Percentiles rank a stretch among this genome's conserved stretches.
Conservation (phyloP, 1,284 basidiomycete species). For the Papiliotrema terrestris region DNA sequence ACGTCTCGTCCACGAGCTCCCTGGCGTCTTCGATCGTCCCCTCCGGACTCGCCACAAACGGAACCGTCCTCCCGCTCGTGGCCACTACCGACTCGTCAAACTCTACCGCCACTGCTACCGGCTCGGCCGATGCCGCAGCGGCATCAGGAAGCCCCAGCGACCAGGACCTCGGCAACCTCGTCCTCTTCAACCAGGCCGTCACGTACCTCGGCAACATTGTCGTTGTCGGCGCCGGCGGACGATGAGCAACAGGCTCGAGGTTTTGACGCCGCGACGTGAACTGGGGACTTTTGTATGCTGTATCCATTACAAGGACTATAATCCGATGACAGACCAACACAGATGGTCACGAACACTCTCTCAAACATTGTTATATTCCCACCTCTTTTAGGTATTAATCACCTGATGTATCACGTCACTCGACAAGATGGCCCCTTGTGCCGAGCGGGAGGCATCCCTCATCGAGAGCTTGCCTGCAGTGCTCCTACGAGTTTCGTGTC, state of each 20-base stretch:
- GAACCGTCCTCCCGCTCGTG: slow-evolving; percentile 5
- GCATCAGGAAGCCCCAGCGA: slow-evolving; percentile 3
- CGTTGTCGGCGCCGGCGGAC: slow-evolving; percentile 25
- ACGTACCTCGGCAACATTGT: slow-evolving; percentile 37
- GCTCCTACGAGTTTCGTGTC: too few species aligned
- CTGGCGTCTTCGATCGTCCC: slow-evolving; percentile 6
- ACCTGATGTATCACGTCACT: background rate
- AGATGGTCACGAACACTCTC: background rate
- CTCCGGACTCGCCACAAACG: slow-evolving; percentile 7
- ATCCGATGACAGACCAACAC: too few species aligned
- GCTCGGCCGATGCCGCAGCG: slow-evolving; percentile 4
- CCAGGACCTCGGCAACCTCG: slow-evolving; percentile 25
- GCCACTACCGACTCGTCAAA: background rate
- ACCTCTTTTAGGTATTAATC: background rate
- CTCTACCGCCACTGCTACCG: slow-evolving; percentile 2
- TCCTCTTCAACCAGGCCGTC: slow-evolving; percentile 34
- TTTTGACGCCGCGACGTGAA: too few species aligned
- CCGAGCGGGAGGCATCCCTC: too few species aligned
- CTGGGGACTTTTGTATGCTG: too few species aligned
- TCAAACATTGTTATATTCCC: too few species aligned
- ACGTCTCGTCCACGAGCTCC: slow-evolving; percentile 9
- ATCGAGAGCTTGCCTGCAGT: too few species aligned
- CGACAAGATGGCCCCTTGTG: too few species aligned
- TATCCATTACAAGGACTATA: too few species aligned
- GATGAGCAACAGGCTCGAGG: too few species aligned